Conservation (phyloP, 805 yeast species). For the Metschnikowia baotianmanensis region DNA sequence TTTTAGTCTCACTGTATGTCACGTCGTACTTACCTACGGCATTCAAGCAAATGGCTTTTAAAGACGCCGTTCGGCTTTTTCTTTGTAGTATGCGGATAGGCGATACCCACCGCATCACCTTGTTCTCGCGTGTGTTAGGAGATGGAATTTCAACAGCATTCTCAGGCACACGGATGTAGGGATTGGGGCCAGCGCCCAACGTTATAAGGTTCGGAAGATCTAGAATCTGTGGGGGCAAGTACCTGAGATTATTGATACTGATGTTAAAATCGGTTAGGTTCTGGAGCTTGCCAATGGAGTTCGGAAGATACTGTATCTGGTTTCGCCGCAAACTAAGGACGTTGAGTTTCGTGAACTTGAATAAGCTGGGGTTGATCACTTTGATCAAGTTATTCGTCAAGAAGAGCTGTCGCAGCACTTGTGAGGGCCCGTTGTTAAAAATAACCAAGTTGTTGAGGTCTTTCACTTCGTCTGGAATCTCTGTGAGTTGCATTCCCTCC, state of each 20-base stretch:
- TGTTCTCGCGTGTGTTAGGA: neutral
- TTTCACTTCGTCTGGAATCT: conserved; percentile 55
- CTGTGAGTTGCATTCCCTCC: conserved; percentile 46
- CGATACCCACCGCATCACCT: conserved; percentile 20
- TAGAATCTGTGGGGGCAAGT: conserved; percentile 54
- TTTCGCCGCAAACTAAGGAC: conserved; percentile 55
- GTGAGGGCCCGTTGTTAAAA: conserved; percentile 27
- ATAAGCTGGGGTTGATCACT: conserved; percentile 48
- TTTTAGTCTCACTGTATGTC: conserved; percentile 50
- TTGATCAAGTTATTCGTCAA: conserved; percentile 49
- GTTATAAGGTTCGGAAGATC: conserved; percentile 40
- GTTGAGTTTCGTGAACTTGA: conserved; percentile 48
- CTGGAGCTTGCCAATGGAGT: conserved; percentile 18
- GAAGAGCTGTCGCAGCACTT: conserved; percentile 44
- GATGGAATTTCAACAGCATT: conserved; percentile 23
- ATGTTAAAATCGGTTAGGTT: conserved; percentile 51
- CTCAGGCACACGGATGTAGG: conserved; percentile 28
- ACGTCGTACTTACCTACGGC: conserved; percentile 51
- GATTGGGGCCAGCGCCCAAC: conserved; percentile 58
- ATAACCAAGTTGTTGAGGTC: conserved; percentile 57
- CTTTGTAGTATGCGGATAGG: conserved; percentile 24
- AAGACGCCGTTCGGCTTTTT: conserved; percentile 37
- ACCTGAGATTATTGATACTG: conserved; percentile 49
- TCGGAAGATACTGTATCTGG: conserved; percentile 21
- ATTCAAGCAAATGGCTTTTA: conserved; percentile 48